Evolutionary conservation across 176 grass and related monocot species (phyloP), one percentile per base, ranked within the genome.

Genomic region (Pontederia crassipes): DNA sequence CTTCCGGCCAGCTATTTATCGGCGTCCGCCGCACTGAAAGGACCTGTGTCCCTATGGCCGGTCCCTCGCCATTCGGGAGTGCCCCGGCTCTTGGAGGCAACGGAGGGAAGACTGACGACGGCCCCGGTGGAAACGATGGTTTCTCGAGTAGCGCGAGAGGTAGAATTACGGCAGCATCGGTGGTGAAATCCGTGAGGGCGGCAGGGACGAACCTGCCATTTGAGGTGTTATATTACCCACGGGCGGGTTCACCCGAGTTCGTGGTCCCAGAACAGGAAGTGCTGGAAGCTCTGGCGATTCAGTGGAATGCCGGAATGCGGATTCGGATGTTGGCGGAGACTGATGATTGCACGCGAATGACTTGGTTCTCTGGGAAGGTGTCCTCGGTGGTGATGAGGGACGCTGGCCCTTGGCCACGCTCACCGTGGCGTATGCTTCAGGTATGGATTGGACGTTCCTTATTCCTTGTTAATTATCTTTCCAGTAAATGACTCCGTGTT

Each of bases 361-460:
- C 70, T 0, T 83, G 75, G 71, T 74, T 68, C 28, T 73, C 53
- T 10, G 90, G 82, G 0, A 68, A 72, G 20, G 18, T 95, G 49
- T 63, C 64, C 12, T 55, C 46, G 40, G 52, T 64, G 20, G 57
- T 46, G 4, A 60, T 77, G 49, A 68, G 16, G 13, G 48, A 55
- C 8, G 50, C 17, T 10, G 65, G 28, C 57, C 64, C 57, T 11
- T 13, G 77, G 70, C 1, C 55, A 16, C n/a, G 17, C 3, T 59
- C 54, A 35, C 79, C 87, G 49, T 89, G 90, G 90, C 77, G 77
- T 45, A 55, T 65, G 24, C 80, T 95, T 26, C 45, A 89, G 86
- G 90, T 87, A 46, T 8, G 59, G 50, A 12, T 40, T 40, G 49
- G 49, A 29, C 14, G 28, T 49, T 40, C 12, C 52, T 12, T 0